Conservation (phyloP, 768 basidiomycete genomes). For the Mycena floridula region DNA sequence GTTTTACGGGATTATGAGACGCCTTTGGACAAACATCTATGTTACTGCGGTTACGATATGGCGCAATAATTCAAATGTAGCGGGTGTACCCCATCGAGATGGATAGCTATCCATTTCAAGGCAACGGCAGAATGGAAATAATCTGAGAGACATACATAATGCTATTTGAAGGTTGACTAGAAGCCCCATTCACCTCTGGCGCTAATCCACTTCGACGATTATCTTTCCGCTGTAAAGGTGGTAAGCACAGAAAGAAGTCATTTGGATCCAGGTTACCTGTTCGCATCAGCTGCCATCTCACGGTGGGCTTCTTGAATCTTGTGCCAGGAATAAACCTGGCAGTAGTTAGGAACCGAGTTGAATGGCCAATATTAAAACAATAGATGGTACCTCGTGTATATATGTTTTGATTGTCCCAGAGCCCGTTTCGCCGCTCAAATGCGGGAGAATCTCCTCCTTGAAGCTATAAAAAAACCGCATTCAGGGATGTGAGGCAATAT, state of each 20-base stretch:
- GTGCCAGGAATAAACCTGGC: conserved; percentile 73
- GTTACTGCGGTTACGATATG: too few species aligned
- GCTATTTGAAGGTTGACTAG: too few species aligned
- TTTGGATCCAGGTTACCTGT: conserved; percentile 21
- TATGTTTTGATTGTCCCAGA: conserved; percentile 61
- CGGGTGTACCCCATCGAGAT: too few species aligned
- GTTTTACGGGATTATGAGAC: too few species aligned
- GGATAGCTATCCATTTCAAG: too few species aligned
- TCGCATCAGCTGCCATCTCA: conserved; percentile 75
- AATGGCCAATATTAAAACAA: not conserved
- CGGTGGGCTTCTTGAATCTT: conserved; percentile 75
- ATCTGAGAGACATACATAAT: too few species aligned
- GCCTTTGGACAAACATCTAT: too few species aligned
- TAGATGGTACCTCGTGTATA: conserved; percentile 62
- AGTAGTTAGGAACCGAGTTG: not conserved
- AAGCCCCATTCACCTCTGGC: too few species aligned
- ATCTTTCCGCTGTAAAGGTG: conserved; percentile 23
- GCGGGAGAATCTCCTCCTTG: conserved; percentile 41
- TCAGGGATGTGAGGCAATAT: not conserved
- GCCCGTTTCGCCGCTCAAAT: conserved; percentile 54
- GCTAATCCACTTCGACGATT: conserved; percentile 15
- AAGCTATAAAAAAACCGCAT: conserved; percentile 34
- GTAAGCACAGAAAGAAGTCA: not conserved
- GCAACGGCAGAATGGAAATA: too few species aligned
- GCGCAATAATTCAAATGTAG: too few species aligned